These are phyloP conservation scores for Brettanomyces anomalus DNA, from an alignment of 805 yeast species.

Conservation along the genomic window DNA sequence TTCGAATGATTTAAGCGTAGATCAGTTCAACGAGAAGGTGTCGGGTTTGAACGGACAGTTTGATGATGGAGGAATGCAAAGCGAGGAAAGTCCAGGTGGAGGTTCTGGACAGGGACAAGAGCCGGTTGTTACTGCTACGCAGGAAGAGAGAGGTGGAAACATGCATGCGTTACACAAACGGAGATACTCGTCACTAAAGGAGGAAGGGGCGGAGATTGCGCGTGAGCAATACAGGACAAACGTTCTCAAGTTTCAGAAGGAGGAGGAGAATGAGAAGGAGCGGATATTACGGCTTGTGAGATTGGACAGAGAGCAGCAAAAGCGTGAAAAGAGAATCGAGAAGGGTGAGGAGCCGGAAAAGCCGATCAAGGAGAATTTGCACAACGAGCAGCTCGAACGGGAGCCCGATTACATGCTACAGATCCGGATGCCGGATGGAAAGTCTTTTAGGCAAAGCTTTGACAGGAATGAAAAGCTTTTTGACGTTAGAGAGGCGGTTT, in stretches of 20 bases:
- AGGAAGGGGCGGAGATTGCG: slow-evolving; percentile 32
- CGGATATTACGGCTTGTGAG: slow-evolving; percentile 44
- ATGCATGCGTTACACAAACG: slow-evolving; percentile 3
- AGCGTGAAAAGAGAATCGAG: slow-evolving; percentile 3
- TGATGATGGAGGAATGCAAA: neutral
- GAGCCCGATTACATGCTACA: slow-evolving; percentile 38
- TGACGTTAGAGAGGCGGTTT: slow-evolving; percentile 56
- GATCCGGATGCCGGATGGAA: slow-evolving; percentile 60
- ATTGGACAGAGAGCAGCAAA: slow-evolving; percentile 33
- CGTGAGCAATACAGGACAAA: slow-evolving; percentile 31
- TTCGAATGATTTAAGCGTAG: slow-evolving; percentile 2
- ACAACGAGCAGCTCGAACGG: slow-evolving; percentile 12
- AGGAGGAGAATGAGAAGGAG: slow-evolving; percentile 41
- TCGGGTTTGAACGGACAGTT: slow-evolving; percentile 3
- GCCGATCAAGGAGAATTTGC: slow-evolving; percentile 17
- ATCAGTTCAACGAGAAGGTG: slow-evolving; percentile 21
- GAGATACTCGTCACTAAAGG: slow-evolving; percentile 23
- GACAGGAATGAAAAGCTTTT: slow-evolving; percentile 34
- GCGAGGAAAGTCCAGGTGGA: neutral
- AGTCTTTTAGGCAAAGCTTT: slow-evolving; percentile 45
- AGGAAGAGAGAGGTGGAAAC: neutral
- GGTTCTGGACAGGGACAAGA: neutral
- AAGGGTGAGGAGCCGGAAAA: slow-evolving; percentile 2
- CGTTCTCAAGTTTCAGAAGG: slow-evolving; percentile 24
- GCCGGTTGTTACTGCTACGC: neutral